Conservation (phyloP, 768 basidiomycete genomes). For the Mycena albidolilacea region DNA sequence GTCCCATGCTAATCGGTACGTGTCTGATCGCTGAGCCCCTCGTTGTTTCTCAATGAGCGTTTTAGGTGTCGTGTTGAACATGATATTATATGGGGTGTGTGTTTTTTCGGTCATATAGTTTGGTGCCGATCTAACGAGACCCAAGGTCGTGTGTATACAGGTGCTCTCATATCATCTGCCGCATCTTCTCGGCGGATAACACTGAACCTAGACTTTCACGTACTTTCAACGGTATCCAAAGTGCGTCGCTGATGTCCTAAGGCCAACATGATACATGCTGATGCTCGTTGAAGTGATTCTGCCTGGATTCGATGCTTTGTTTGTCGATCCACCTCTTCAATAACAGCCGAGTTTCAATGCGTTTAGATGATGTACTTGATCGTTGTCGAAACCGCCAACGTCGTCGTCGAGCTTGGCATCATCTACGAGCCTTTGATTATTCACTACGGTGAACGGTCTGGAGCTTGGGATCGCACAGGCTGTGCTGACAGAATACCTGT, state of each 20-base stretch:
- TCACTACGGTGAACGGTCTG: slow-evolving; percentile 12
- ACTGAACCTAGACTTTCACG: slow-evolving; percentile 2
- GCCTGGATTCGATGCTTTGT: slow-evolving; percentile 19
- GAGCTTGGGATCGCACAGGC: neutral
- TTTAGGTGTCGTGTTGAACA: slow-evolving; percentile 30
- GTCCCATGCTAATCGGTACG: slow-evolving; percentile 33
- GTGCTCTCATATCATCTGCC: neutral
- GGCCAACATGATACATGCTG: neutral
- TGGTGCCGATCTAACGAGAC: neutral
- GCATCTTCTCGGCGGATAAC: neutral
- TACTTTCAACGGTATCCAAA: slow-evolving; percentile 25
- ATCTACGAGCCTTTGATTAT: slow-evolving; percentile 31
- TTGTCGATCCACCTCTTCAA: neutral
- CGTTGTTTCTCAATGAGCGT: neutral
- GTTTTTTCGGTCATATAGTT: neutral
- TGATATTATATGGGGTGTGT: slow-evolving; percentile 33
- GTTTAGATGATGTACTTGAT: slow-evolving; percentile 31
- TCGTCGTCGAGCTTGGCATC: slow-evolving; percentile 26
- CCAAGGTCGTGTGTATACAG: slow-evolving; percentile 21
- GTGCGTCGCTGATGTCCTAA: neutral
- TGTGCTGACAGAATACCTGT: neutral
- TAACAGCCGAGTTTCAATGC: neutral
- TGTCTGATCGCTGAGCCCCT: neutral
- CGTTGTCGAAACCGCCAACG: slow-evolving; percentile 21
- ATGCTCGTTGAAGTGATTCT: slow-evolving; percentile 4